Evolutionary conservation across 805 yeast genomes (phyloP).

Genomic region (Myxozyma nipponensis): DNA sequence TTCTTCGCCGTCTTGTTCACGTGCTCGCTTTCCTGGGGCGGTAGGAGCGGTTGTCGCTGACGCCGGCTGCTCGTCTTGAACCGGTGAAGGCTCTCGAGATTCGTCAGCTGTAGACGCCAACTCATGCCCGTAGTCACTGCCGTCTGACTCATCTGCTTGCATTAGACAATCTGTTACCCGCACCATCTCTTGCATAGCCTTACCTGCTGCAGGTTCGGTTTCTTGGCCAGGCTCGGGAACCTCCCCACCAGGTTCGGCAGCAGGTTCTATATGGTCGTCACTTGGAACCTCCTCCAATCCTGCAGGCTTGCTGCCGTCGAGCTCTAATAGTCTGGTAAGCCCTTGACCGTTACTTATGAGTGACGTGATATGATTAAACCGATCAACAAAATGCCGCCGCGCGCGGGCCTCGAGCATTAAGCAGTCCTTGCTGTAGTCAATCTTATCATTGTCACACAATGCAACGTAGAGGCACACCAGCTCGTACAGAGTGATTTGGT

Average conservation of each 20-base stretch:
- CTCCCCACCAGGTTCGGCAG: not conserved
- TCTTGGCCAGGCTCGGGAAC: not conserved
- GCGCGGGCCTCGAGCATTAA: conserved; percentile 3
- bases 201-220: not conserved
- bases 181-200: not conserved
- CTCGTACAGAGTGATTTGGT: conserved; percentile 24
- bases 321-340: conserved; percentile 2
- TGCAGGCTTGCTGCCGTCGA: not conserved
- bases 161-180: no score
- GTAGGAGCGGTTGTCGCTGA: not conserved
- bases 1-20: not conserved
- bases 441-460: conserved; percentile 13
- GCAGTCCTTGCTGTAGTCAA: conserved; percentile 1
- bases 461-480: conserved; percentile 18
- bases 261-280: not conserved
- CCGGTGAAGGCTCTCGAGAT: not conserved
- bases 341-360: conserved; percentile 23
- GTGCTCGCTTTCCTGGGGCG: not conserved
- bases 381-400: conserved; percentile 17
- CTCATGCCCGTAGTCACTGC: not conserved
- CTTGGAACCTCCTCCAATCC: conserved; percentile 1
- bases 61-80: not conserved
- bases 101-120: not conserved
- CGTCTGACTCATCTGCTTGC: no score
- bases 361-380: conserved; percentile 20